These are phyloP conservation scores for Inga oerstediana DNA, from an alignment of 306 rosid genomes.

Conservation along the genomic window DNA sequence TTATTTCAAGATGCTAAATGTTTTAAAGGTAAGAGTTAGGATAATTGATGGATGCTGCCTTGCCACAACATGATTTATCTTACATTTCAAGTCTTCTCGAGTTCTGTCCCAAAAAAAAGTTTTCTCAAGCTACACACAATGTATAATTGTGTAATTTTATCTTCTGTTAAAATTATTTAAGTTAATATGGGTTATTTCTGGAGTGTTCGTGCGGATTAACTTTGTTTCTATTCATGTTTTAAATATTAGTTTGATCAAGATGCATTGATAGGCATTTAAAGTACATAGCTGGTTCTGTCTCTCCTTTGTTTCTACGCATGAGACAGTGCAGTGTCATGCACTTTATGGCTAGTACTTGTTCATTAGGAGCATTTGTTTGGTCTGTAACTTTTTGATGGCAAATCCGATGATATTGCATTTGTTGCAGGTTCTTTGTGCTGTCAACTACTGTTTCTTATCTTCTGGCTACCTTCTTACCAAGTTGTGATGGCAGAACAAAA, in stretches of 20 bases:
- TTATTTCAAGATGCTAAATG: constrained; percentile 49
- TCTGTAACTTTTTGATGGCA: constrained; percentile 17
- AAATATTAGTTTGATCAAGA: constrained; percentile 8
- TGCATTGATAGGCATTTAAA: not conserved
- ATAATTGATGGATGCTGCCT: constrained; percentile 21
- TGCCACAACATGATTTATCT: not conserved
- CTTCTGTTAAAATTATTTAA: constrained; percentile 5
- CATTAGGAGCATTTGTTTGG: not conserved
- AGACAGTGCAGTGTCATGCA: not conserved
- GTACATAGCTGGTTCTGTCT: not conserved
- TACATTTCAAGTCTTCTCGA: constrained; percentile 7
- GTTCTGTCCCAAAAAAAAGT: not conserved
- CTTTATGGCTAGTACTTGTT: not conserved
- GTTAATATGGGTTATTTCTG: constrained; percentile 3
- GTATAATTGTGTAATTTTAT: not conserved
- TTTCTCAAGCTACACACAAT: not conserved
- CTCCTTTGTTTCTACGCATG: not conserved
- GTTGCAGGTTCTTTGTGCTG: constrained; percentile 75
- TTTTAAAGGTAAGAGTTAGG: constrained; percentile 52
- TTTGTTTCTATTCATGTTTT: not conserved
- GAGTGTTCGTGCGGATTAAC: not conserved
- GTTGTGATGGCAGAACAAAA: constrained; percentile 59
- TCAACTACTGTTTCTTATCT: constrained; percentile 60
- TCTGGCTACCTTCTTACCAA: constrained; percentile 70
- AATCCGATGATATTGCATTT: constrained; percentile 35